phyloP scores from a whole-genome alignment of 2,329 filamentous ascomycete species.

The Verticillium tricorpus region DNA sequence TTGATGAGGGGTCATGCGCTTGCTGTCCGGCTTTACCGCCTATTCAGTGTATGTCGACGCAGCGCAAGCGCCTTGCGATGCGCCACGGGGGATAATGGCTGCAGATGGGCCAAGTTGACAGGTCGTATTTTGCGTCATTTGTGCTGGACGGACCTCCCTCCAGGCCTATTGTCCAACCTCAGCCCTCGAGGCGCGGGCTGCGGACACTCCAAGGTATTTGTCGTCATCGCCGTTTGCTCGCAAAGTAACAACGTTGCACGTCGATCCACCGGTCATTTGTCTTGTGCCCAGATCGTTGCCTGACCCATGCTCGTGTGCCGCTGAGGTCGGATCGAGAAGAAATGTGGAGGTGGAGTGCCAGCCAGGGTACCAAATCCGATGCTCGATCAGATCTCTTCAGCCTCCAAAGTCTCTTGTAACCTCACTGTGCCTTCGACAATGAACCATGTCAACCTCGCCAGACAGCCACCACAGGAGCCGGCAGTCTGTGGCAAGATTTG shows the following conservation, averaged over 20 bases:
- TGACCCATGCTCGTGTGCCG: not conserved
- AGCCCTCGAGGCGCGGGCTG: not conserved
- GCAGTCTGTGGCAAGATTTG: not conserved
- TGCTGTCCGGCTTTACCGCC: not conserved
- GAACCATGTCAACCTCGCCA: not conserved
- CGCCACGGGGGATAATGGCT: not conserved
- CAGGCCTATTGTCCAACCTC: not conserved
- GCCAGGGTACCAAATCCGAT: not conserved
- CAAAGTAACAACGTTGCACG: not conserved
- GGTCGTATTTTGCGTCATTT: not conserved
- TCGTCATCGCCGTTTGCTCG: not conserved
- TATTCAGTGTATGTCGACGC: not conserved
- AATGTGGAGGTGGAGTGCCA: not conserved
- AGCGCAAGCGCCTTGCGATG: not conserved
- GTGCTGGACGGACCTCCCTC: not conserved
- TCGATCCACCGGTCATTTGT: not conserved
- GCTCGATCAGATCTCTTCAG: not conserved
- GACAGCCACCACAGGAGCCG: not conserved
- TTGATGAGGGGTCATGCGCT: not conserved
- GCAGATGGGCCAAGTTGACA: not conserved
- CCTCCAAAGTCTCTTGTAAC: not conserved
- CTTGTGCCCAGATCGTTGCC: not conserved
- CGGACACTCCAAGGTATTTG: not conserved
- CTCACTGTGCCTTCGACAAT: not conserved
- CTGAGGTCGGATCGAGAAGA: not conserved